Evolutionary conservation across 2,329 filamentous ascomycete genomes (phyloP).

Genomic region (Alternaria sp.): DNA sequence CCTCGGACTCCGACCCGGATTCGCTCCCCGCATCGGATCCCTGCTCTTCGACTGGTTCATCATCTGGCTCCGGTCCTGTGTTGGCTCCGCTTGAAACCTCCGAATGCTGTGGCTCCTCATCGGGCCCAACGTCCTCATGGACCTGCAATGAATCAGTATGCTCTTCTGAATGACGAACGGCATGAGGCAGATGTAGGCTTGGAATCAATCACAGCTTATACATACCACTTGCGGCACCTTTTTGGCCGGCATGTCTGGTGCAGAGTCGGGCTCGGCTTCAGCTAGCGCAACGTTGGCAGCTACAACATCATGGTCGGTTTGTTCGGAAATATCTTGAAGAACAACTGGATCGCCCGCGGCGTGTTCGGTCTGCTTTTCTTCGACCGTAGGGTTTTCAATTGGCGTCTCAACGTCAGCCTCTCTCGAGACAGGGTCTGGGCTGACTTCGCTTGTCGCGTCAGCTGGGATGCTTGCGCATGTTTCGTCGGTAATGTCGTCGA

Average conservation of each 20-base stretch:
- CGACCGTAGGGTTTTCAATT: constrained; percentile 3
- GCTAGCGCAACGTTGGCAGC: constrained; percentile 4
- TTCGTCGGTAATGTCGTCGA: constrained; percentile 1
- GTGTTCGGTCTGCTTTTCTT: constrained; percentile 2
- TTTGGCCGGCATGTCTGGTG: constrained; percentile 9
- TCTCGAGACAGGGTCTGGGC: constrained; percentile 10
- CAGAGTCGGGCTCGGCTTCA: constrained; percentile 4
- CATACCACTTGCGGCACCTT: constrained; percentile 9
- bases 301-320: constrained; percentile 5
- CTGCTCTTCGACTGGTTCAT: not conserved
- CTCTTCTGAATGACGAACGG: not conserved
- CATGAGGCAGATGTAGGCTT: not conserved
- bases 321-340: constrained; percentile 1
- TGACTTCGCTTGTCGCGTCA: constrained; percentile 11
- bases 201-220: not conserved
- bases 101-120: not conserved
- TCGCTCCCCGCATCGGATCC: constrained; percentile 4
- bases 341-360: not conserved
- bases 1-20: constrained; percentile 8
- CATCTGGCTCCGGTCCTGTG: not conserved
- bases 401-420: constrained; percentile 11
- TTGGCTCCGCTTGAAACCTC: not conserved
- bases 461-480: constrained; percentile 10
- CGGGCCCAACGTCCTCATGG: not conserved
- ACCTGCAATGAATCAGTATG: constrained; percentile 7